These are phyloP conservation scores for Serendipita sp. DNA, from an alignment of 768 basidiomycete genomes.

Conservation along the genomic window DNA sequence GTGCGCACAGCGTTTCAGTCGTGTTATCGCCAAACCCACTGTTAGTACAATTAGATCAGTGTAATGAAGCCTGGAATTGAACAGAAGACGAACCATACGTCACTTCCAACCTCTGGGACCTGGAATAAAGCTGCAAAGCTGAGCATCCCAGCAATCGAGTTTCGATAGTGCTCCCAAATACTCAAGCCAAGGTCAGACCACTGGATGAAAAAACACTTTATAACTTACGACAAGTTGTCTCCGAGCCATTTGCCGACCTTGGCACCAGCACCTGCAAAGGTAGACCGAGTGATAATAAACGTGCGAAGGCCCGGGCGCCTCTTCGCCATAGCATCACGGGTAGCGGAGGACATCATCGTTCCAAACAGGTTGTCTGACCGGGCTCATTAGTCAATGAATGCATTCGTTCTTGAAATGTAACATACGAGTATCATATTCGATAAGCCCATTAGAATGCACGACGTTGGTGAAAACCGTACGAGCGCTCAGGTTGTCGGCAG, in stretches of 20 bases:
- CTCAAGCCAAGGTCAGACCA: no score
- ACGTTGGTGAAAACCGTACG: slow-evolving; percentile 24
- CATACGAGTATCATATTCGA: slow-evolving; percentile 13
- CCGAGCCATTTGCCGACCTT: slow-evolving; percentile 15
- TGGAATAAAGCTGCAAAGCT: slow-evolving; percentile 41
- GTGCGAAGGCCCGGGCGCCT: slow-evolving; percentile 46
- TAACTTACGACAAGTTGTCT: slow-evolving; percentile 10
- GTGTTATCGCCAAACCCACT: slow-evolving; percentile 33
- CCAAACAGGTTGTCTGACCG: slow-evolving; percentile 52
- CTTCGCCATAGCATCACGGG: slow-evolving; percentile 39
- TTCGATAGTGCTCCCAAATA: no score
- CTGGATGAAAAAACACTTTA: no score
- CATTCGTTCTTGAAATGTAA: neutral
- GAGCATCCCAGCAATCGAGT: slow-evolving; percentile 19
- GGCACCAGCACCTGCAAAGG: slow-evolving; percentile 16
- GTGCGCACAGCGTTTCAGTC: slow-evolving; percentile 64
- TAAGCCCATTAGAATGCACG: slow-evolving; percentile 9
- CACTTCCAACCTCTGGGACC: slow-evolving; percentile 57
- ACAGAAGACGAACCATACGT: neutral
- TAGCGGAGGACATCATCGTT: slow-evolving; percentile 51
- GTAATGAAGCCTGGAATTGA: no score
- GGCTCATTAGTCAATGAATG: neutral
- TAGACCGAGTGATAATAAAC: slow-evolving; percentile 23
- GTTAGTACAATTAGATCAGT: neutral
- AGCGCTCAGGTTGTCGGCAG: slow-evolving; percentile 28